These are phyloP conservation scores for Erysiphe neolycopersici DNA, from an alignment of 2,329 filamentous ascomycete genomes.

Conservation along the genomic window DNA sequence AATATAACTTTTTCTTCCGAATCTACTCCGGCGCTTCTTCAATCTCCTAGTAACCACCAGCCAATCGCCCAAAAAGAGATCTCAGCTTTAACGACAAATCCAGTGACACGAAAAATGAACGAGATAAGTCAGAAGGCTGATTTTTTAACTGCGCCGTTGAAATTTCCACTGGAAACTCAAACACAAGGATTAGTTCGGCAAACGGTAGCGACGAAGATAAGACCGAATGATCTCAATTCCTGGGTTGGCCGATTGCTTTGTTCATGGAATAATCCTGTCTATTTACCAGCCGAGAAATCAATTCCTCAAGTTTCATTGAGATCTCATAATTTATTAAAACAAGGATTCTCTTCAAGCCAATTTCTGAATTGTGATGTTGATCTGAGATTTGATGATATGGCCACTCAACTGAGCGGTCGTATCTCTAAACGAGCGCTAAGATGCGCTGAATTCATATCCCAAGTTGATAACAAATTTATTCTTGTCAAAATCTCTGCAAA, in stretches of 20 bases:
- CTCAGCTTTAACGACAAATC: slow-evolving; percentile 31
- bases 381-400: slow-evolving; percentile 8
- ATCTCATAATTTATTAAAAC: slow-evolving; percentile 8
- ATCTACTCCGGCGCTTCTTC: too few relatives aligned
- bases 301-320: slow-evolving; percentile 19
- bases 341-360: slow-evolving; percentile 6
- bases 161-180: not conserved
- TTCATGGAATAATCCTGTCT: slow-evolving; percentile 54
- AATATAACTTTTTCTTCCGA: too few relatives aligned
- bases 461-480: slow-evolving; percentile 81
- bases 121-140: slow-evolving; percentile 30
- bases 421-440: slow-evolving; percentile 36
- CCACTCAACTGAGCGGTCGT: slow-evolving; percentile 14
- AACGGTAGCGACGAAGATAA: slow-evolving; percentile 5
- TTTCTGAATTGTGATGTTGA: slow-evolving; percentile 10
- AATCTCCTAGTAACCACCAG: too few relatives aligned
- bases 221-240: slow-evolving; percentile 8
- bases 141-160: slow-evolving; percentile 13
- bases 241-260: slow-evolving; percentile 36
- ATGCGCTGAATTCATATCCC: slow-evolving; percentile 40
- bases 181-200: not conserved
- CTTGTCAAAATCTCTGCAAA: slow-evolving; percentile 24
- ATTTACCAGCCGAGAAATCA: slow-evolving; percentile 21
- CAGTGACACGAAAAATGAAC: slow-evolving; percentile 24
- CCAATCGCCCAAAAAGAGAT: slow-evolving; percentile 9